Evolutionary conservation across 306 rosid species (phyloP), one percentile per base, ranked within the genome.

Genomic region (Pueraria montana): DNA sequence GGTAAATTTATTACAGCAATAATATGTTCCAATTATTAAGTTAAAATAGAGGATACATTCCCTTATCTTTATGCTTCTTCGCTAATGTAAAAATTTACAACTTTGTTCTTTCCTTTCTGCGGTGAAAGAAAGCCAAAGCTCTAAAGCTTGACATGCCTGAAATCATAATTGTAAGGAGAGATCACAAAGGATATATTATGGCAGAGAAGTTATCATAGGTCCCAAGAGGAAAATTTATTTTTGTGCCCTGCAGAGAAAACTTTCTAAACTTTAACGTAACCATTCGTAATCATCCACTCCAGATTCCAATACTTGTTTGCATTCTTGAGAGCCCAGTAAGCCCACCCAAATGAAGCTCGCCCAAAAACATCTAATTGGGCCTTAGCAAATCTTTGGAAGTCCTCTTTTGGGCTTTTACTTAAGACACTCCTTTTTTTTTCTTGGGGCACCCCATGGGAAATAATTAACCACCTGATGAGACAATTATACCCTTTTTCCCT

Each of bases 251-350:
- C 6, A 7, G 13, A 55, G 13, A 20, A 23, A 56, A 56, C 10
- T 10, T 56, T 21, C 64, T 56, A 56, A 50, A 89, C 87, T 65
- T 83, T 84, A 34, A 93, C 80, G 52, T 91, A 94, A 46, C 89
- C 92, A 67, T 91, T 94, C 11, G 83, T 80, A 68, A 90, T 88
- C 92, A 89, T 92, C 97, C 98, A 94, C 71, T 94, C 82, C 8
- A 94, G 73, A 84, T 88, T 94, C 94, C 93, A 94, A 67, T 13
- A 2, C 11, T 86, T 83, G 16, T 88, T 84, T 10, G 86, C 93
- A 36, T 91, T 91, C 64, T 83, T 88, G 20, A 91, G 87, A 48
- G 92, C 76, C 97, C 97, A 94, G 1, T 92, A 92, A 81, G 97
- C 89, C 95, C 98, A 94, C 8, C 95, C 98, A 83, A 90, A 90